Evolutionary conservation across 768 basidiomycete genomes (phyloP).

Genomic region (Hygrophoropsis aurantiaca): DNA sequence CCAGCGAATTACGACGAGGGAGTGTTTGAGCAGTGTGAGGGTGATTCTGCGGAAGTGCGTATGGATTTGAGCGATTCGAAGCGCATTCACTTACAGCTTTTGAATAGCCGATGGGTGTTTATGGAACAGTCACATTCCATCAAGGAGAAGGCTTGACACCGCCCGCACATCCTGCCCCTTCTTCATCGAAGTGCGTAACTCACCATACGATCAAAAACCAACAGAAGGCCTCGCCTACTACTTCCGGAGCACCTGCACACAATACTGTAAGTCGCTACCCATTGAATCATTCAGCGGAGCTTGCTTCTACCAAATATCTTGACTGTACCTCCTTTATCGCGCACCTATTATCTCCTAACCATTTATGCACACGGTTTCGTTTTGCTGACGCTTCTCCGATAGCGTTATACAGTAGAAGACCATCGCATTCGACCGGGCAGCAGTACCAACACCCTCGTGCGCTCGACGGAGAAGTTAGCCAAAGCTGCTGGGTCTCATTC

Average conservation of each 20-base stretch:
- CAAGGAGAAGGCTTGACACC: slow-evolving; percentile 63
- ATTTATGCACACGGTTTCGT: no score
- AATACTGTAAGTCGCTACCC: slow-evolving; percentile 14
- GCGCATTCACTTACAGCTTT: background rate
- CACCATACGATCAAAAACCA: slow-evolving; percentile 51
- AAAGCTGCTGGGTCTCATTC: no score
- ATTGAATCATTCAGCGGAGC: no score
- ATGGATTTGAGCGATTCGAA: background rate
- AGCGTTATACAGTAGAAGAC: no score
- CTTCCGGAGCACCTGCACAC: slow-evolving; percentile 4
- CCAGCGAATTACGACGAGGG: slow-evolving; percentile 47
- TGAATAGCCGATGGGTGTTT: slow-evolving; percentile 63
- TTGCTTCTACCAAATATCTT: no score
- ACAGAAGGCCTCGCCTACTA: slow-evolving; percentile 20
- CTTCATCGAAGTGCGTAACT: slow-evolving; percentile 60
- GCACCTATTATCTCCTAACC: no score
- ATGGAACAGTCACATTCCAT: slow-evolving; percentile 62
- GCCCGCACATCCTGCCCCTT: slow-evolving; percentile 51
- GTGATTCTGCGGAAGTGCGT: slow-evolving; percentile 50
- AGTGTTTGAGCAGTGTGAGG: slow-evolving; percentile 50
- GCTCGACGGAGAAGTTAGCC: background rate
- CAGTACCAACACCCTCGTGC: background rate
- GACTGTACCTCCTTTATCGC: no score
- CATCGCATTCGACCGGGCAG: background rate
- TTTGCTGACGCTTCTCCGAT: no score